phyloP scores from a whole-genome alignment of 331 rosid genomes.

The Telfairia occidentalis region DNA sequence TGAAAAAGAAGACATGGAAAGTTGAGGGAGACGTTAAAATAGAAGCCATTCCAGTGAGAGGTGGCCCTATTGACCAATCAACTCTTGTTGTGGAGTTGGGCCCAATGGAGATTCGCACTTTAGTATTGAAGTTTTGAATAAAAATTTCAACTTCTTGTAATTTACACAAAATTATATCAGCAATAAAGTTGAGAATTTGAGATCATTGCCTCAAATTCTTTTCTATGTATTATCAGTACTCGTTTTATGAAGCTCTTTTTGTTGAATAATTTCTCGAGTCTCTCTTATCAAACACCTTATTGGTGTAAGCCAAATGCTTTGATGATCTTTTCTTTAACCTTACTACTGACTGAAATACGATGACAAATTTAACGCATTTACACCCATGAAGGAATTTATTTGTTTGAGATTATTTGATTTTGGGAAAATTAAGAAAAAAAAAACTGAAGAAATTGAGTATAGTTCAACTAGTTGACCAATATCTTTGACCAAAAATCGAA shows the following conservation, averaged over 20 bases:
- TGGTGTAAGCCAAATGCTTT: too few relatives aligned
- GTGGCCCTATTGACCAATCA: slow-evolving; percentile 29
- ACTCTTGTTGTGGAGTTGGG: slow-evolving; percentile 50
- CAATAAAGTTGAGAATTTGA: background rate
- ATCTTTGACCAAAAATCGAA: too few relatives aligned
- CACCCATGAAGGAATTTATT: too few relatives aligned
- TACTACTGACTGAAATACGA: too few relatives aligned
- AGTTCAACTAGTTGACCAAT: too few relatives aligned
- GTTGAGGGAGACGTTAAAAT: slow-evolving; percentile 35
- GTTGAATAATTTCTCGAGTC: too few relatives aligned
- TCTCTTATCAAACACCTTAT: too few relatives aligned
- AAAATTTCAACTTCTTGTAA: background rate
- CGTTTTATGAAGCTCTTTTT: background rate
- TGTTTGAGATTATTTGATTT: too few relatives aligned
- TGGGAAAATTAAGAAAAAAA: too few relatives aligned
- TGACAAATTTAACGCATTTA: too few relatives aligned
- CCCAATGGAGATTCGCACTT: slow-evolving; percentile 72
- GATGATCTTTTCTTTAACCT: too few relatives aligned
- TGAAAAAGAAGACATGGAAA: slow-evolving; percentile 51
- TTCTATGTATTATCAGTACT: background rate
- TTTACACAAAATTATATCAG: background rate
- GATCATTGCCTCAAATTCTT: background rate
- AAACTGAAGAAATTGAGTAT: too few relatives aligned
- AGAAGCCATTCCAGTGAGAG: slow-evolving; percentile 28
- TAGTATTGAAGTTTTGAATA: slow-evolving; percentile 32